These are phyloP conservation scores for Coniferiporia weirii DNA, from an alignment of 1,284 basidiomycete species.

Conservation along the genomic window DNA sequence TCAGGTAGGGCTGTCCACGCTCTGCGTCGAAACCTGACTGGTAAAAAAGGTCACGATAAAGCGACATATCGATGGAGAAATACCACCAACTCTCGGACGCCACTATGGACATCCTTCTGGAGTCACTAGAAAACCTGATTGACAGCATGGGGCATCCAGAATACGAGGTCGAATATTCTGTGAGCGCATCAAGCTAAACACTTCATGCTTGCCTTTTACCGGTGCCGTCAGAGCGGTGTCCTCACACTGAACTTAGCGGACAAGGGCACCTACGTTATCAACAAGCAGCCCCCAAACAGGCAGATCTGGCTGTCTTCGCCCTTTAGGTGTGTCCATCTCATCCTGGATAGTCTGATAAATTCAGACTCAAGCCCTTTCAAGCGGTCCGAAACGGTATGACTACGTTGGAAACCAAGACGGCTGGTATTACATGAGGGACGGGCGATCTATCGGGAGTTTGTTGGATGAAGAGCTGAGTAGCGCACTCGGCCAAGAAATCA, in stretches of 20 bases:
- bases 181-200: constrained; percentile 36
- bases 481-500: constrained; percentile 32
- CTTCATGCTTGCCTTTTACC: constrained; percentile 8
- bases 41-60: constrained; percentile 17
- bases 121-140: constrained; percentile 72
- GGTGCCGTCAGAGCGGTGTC: constrained; percentile 68
- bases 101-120: constrained; percentile 80
- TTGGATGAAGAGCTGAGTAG: constrained; percentile 62
- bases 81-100: constrained; percentile 80
- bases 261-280: constrained; percentile 96
- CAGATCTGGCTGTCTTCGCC: constrained; percentile 99
- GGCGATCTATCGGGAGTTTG: constrained; percentile 55
- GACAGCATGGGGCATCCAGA: constrained; percentile 54
- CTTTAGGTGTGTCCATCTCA: constrained; percentile 46
- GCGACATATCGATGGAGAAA: constrained; percentile 48
- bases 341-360: not conserved
- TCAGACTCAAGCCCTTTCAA: constrained; percentile 26
- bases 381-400: constrained; percentile 89
- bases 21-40: constrained; percentile 6
- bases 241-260: constrained; percentile 80
- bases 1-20: constrained; percentile 20
- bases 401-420: constrained; percentile 49
- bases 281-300: constrained; percentile 98
- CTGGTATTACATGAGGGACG: constrained; percentile 80
- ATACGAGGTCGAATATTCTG: constrained; percentile 93